phyloP scores from a whole-genome alignment of 805 yeast genomes.

The Sporopachydermia lactativora region DNA sequence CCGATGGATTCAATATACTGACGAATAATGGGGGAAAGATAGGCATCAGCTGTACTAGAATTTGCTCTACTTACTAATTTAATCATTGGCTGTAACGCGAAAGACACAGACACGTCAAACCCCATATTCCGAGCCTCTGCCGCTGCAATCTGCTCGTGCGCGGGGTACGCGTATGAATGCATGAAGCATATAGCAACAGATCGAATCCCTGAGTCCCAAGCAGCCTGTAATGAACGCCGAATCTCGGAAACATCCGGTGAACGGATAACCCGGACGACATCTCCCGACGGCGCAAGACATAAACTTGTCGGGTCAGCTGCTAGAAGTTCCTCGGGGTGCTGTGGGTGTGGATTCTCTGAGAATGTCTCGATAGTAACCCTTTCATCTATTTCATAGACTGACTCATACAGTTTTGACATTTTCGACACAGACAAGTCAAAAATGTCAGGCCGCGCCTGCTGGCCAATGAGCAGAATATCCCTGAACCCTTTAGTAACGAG shows the following conservation, averaged over 20 bases:
- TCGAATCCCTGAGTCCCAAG: conserved; percentile 44
- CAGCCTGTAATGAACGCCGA: conserved; percentile 23
- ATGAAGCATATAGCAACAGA: conserved; percentile 61
- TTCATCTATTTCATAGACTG: conserved; percentile 79
- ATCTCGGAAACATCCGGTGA: conserved; percentile 34
- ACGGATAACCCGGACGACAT: conserved; percentile 42
- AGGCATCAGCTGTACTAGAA: conserved; percentile 75
- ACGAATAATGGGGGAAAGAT: conserved; percentile 65
- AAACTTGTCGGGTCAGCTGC: conserved; percentile 20
- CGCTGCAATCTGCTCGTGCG: conserved; percentile 51
- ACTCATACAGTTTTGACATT: conserved; percentile 56
- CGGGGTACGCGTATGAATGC: conserved; percentile 62
- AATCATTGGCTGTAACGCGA: conserved; percentile 65
- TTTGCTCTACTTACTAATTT: conserved; percentile 63
- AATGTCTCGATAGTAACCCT: conserved; percentile 75
- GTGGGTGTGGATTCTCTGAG: conserved; percentile 41
- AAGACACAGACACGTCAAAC: conserved; percentile 59
- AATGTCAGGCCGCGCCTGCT: conserved; percentile 82
- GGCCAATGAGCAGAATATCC: conserved; percentile 74
- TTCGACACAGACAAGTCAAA: conserved; percentile 69
- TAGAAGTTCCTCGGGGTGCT: conserved; percentile 11
- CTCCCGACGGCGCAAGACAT: conserved; percentile 52
- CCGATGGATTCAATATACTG: conserved; percentile 49
- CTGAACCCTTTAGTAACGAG: conserved; percentile 84
- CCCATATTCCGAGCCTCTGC: conserved; percentile 50